phyloP scores from a whole-genome alignment of 108 stramenopile genomes.

The Cyclostephanos tholiformis region DNA sequence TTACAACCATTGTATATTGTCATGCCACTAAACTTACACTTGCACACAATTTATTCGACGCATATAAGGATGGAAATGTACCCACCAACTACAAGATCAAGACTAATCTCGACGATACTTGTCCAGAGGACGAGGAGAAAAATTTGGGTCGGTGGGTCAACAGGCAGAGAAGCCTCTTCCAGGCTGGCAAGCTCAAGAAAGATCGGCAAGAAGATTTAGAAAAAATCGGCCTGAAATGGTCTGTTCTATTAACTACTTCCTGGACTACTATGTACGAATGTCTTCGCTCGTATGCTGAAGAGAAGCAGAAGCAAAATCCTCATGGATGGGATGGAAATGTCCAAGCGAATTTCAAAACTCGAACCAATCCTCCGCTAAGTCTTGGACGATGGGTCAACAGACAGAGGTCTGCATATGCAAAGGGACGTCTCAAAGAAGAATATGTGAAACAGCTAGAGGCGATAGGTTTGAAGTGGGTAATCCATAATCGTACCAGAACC shows the following conservation, averaged over 20 bases:
- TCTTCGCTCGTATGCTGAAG: constrained; percentile 65
- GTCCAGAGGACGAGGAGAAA: constrained; percentile 66
- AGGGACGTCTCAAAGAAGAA: constrained; percentile 80
- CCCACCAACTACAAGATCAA: constrained; percentile 85
- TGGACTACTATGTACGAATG: constrained; percentile 86
- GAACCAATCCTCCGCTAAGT: constrained; percentile 67
- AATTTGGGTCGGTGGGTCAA: constrained; percentile 90
- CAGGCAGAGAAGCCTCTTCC: constrained; percentile 83
- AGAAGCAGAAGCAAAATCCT: constrained; percentile 45
- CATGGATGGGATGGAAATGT: constrained; percentile 86
- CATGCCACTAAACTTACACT: background rate
- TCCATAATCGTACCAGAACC: constrained; percentile 21
- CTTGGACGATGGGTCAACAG: constrained; percentile 89
- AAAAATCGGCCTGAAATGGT: constrained; percentile 84
- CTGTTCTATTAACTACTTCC: constrained; percentile 79
- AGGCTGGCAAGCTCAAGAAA: constrained; percentile 79
- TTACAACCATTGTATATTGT: too few species aligned
- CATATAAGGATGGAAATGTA: constrained; percentile 65
- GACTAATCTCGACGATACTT: constrained; percentile 33
- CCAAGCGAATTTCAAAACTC: constrained; percentile 74
- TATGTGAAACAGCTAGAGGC: constrained; percentile 70
- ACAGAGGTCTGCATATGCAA: constrained; percentile 78
- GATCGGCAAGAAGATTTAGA: constrained; percentile 79
- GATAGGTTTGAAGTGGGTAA: constrained; percentile 75
- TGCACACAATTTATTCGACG: constrained; percentile 26